Conservation (phyloP, 1,139 yeast genomes). For the Magnusiomyces starmeri region DNA sequence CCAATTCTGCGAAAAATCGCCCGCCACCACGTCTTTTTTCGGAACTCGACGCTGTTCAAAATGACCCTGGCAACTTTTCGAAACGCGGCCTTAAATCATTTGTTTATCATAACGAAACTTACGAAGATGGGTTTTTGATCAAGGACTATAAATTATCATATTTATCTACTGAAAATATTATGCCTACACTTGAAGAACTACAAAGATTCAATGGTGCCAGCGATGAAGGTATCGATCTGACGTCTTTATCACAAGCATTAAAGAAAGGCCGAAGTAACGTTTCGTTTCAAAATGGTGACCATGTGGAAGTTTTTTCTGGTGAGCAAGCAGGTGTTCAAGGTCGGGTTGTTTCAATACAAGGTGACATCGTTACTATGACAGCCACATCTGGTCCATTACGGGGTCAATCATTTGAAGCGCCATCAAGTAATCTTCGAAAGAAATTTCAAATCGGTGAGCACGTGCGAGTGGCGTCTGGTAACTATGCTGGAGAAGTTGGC, state of each 20-base stretch:
- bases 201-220: conserved; percentile 71
- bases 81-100: conserved; percentile 71
- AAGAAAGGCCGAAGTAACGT: conserved; percentile 53
- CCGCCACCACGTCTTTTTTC: conserved; percentile 84
- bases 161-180: conserved; percentile 74
- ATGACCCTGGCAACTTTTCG: conserved; percentile 51
- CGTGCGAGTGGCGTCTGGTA: conserved; percentile 87
- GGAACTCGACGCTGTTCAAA: conserved; percentile 48
- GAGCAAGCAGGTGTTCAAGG: conserved; percentile 91
- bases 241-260: conserved; percentile 76
- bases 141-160: conserved; percentile 82
- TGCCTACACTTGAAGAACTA: conserved; percentile 83
- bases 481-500: conserved; percentile 90
- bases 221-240: conserved; percentile 76
- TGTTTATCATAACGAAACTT: conserved; percentile 79
- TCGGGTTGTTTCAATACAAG: conserved; percentile 60
- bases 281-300: conserved; percentile 87
- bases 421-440: conserved; percentile 74
- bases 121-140: conserved; percentile 76
- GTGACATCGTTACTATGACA: conserved; percentile 54
- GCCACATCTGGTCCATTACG: conserved; percentile 47
- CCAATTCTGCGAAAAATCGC: conserved; percentile 48
- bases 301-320: conserved; percentile 85
- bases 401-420: conserved; percentile 56
- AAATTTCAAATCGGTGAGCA: conserved; percentile 90